Evolutionary conservation across 371 early-diverging fungal genomes (phyloP).

Genomic region (Polyrhizophydium stewartii): DNA sequence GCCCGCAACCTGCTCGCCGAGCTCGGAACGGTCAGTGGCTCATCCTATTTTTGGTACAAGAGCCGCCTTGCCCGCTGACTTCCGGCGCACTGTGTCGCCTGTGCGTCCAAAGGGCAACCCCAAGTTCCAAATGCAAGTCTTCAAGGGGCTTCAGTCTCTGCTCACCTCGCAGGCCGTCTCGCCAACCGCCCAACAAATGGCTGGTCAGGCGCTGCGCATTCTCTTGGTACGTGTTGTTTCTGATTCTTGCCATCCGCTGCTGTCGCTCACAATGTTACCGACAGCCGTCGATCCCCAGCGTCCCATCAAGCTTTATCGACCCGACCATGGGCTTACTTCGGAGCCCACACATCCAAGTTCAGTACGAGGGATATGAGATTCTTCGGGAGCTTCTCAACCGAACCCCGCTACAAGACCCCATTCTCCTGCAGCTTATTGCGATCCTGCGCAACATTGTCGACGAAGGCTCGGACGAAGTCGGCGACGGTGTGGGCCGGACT

Average conservation of each 20-base stretch:
- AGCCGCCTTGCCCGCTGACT: neutral
- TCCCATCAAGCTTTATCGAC: slow-evolving; percentile 46
- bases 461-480: slow-evolving; percentile 25
- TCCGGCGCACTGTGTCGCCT: neutral
- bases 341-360: slow-evolving; percentile 45
- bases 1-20: slow-evolving; percentile 43
- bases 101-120: slow-evolving; percentile 40
- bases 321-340: slow-evolving; percentile 39
- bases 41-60: neutral
- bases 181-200: slow-evolving; percentile 47
- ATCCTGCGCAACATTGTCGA: slow-evolving; percentile 34
- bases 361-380: slow-evolving; percentile 55
- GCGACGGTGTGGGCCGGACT: slow-evolving; percentile 15
- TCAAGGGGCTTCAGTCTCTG: slow-evolving; percentile 45
- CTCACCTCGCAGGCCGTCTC: slow-evolving; percentile 35
- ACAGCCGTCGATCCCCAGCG: slow-evolving; percentile 40
- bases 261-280: too few species aligned
- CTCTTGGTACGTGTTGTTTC: slow-evolving; percentile 32
- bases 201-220: slow-evolving; percentile 47
- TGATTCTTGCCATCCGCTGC: too few species aligned
- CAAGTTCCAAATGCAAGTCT: slow-evolving; percentile 50
- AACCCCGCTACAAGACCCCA: slow-evolving; percentile 39
- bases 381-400: slow-evolving; percentile 37
- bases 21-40: slow-evolving; percentile 35
- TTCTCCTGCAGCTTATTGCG: slow-evolving; percentile 36